Evolutionary conservation across 2,329 filamentous ascomycete species (phyloP), one percentile per base, ranked within the genome.

Genomic region (Mollisiaceae sp.): DNA sequence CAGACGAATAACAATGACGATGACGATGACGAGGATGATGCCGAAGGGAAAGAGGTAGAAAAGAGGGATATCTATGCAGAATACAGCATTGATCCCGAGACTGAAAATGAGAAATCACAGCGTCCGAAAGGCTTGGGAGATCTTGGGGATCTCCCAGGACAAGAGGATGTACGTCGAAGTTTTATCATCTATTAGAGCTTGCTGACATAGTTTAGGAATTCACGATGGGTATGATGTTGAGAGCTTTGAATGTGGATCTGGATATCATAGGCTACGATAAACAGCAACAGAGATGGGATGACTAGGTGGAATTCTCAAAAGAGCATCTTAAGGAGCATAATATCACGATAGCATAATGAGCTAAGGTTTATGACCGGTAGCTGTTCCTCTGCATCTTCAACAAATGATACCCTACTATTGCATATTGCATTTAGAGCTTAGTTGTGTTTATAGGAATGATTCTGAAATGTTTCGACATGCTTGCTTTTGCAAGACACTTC

Each of bases 211-310:
- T 50, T 8, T 69, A 88, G 86, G 83, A 83, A 14, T 90, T 91
- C 72, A 90, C 87, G 14, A 89, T 91, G 83, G 86, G 85, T 57
- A 86, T 86, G 82, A 91, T 91, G 89, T 80, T 91, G 18, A 83
- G 83, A 69, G 86, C 83, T 36, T 78, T 91, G 65, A 88, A 89
- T 71, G 84, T 91, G 64, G 86, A 90, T 63, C 76, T 86, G 4
- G 78, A 82, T 58, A 73, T 85, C n/a, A 88, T 91, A 69, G 89
- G 88, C 5, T 91, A 85, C 74, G 86, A 89, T 75, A 81, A 82
- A 65, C 75, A 79, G 14, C 75, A 78, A 61, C 85, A 89, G 74
- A 79, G 80, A 73, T 91, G 89, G 89, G 77, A 82, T 59, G 81
- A 81, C 65, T 86, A 54, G 45, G 20, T 27, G 6, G 45, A 9